These are phyloP conservation scores for Mortierella sp. DNA, from an alignment of 371 early-diverging fungal species.

Conservation along the genomic window DNA sequence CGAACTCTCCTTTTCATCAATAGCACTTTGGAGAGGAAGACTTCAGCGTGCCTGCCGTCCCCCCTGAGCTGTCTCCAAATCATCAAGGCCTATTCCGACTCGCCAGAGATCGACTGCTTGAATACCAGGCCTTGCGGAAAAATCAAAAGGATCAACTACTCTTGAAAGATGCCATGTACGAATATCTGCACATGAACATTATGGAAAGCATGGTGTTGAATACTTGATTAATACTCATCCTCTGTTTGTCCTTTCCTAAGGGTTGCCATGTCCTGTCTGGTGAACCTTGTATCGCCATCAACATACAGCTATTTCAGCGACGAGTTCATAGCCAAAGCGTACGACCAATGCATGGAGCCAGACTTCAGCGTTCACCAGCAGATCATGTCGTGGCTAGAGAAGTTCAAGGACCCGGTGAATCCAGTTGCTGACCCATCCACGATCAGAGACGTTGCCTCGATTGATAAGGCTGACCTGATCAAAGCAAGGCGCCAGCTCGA, in stretches of 20 bases:
- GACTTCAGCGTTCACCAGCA: neutral
- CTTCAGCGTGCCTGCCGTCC: neutral
- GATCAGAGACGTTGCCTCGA: neutral
- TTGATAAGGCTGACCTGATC: neutral
- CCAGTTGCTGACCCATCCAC: neutral
- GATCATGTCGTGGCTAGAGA: neutral
- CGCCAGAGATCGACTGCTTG: neutral
- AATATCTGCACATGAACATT: neutral
- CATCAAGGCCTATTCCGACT: neutral
- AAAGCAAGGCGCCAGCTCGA: neutral
- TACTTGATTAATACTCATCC: neutral
- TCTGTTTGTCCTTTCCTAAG: neutral
- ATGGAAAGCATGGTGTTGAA: neutral
- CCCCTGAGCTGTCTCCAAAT: neutral
- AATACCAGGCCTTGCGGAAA: neutral
- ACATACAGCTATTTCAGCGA: neutral
- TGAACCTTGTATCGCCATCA: neutral
- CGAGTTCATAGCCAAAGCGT: neutral
- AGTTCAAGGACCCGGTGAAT: neutral
- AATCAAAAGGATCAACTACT: neutral
- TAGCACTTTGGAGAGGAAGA: neutral
- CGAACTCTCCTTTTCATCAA: neutral
- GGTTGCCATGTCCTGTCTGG: slow-evolving; percentile 1
- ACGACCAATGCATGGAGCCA: slow-evolving; percentile 1
- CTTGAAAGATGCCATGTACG: neutral